phyloP scores from a whole-genome alignment of 1,139 yeast species.

The Casaregolazyma lundiana region DNA sequence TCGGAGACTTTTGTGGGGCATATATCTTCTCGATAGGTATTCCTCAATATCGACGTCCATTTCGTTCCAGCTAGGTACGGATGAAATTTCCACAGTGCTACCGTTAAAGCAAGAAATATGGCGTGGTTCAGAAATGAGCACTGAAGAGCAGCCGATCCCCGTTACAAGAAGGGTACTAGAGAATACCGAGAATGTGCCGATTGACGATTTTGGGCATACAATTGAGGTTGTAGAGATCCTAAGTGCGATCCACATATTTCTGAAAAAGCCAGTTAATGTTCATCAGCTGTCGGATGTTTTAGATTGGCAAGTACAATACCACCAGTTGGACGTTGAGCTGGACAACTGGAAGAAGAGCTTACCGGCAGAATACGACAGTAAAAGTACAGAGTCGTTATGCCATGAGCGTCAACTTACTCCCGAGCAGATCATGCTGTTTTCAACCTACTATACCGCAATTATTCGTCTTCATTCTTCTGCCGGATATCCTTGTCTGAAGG shows the following conservation, averaged over 20 bases:
- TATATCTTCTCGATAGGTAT: conserved; percentile 20
- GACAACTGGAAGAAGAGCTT: conserved; percentile 22
- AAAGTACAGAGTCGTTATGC: conserved; percentile 1
- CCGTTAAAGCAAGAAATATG: conserved; percentile 21
- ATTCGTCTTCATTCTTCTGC: conserved; percentile 34
- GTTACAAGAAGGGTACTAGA: conserved; percentile 16
- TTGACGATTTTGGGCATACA: conserved; percentile 20
- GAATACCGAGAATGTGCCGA: conserved; percentile 3
- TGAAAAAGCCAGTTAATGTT: conserved; percentile 21
- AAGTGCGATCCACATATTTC: conserved; percentile 21
- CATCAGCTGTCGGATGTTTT: conserved; percentile 20
- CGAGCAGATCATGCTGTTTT: conserved; percentile 25
- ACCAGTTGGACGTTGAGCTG: conserved; percentile 21
- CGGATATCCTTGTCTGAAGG: conserved; percentile 33
- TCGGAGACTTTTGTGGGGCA: conserved; percentile 24
- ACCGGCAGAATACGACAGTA: conserved; percentile 16
- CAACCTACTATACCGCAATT: conserved; percentile 31
- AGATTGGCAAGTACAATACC: conserved; percentile 23
- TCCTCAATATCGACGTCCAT: conserved; percentile 24
- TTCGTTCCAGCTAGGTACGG: conserved; percentile 17
- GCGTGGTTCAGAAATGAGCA: conserved; percentile 5
- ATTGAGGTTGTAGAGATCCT: conserved; percentile 20
- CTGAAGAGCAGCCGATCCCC: conserved; percentile 3
- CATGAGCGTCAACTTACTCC: conserved; percentile 12
- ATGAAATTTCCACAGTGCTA: conserved; percentile 19